Evolutionary conservation across 129 eudicot genomes (phyloP).

Genomic region (Rutidosis leptorrhynchoides): DNA sequence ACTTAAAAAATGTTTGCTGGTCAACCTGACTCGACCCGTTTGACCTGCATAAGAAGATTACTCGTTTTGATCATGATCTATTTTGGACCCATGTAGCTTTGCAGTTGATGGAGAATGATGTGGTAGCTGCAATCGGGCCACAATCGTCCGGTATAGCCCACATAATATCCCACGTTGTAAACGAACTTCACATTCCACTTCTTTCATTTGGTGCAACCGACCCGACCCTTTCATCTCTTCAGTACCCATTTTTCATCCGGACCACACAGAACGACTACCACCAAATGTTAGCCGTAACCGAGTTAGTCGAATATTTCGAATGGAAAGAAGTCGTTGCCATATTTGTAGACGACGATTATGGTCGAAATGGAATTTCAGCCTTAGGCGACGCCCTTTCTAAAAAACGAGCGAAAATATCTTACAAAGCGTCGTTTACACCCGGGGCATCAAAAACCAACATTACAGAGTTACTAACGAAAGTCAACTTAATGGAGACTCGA

Average conservation of each 20-base stretch:
- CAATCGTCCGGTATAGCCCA: slow-evolving; percentile 98
- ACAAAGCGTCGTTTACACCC: slow-evolving; percentile 73
- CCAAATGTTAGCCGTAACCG: slow-evolving; percentile 88
- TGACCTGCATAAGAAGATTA: neutral
- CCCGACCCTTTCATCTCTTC: slow-evolving; percentile 80
- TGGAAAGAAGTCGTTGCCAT: slow-evolving; percentile 83
- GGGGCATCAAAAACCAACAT: slow-evolving; percentile 50
- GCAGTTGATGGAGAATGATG: slow-evolving; percentile 83
- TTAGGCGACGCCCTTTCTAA: slow-evolving; percentile 74
- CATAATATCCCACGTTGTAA: slow-evolving; percentile 59
- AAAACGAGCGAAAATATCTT: slow-evolving; percentile 65
- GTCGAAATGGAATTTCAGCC: slow-evolving; percentile 72
- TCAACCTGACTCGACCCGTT: neutral
- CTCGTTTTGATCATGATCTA: neutral
- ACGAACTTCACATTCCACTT: slow-evolving; percentile 82
- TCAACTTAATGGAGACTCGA: slow-evolving; percentile 75
- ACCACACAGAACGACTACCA: slow-evolving; percentile 66
- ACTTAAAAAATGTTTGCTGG: neutral
- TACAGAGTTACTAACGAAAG: slow-evolving; percentile 46
- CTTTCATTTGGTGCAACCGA: slow-evolving; percentile 90
- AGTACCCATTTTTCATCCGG: slow-evolving; percentile 82
- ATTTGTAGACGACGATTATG: slow-evolving; percentile 86
- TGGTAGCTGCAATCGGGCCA: slow-evolving; percentile 86
- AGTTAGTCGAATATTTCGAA: slow-evolving; percentile 53
- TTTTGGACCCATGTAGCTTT: slow-evolving; percentile 48